Evolutionary conservation across 257 asterid genomes (phyloP), one percentile per base, ranked within the genome.

Genomic region (Agastache rugosa): DNA sequence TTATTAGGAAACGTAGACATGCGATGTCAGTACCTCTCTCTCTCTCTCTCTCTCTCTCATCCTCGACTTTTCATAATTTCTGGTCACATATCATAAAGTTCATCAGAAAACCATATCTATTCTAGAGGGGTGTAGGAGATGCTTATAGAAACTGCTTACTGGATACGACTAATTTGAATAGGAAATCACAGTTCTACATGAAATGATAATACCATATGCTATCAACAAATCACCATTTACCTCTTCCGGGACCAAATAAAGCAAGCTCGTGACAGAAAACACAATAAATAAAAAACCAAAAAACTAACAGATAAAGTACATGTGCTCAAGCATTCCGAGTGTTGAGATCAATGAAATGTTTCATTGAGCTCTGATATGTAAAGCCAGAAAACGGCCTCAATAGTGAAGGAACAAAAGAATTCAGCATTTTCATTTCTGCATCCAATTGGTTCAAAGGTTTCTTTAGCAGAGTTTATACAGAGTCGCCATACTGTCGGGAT

Each of bases 351-450:
- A 69, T 53, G n/a, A 47, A 60, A 66, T 42, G 23, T 60, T 64
- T 65, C 71, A 50, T n/a, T 47, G 11, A 44, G 63, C 44, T 47
- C 41, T 72, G 54, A 69, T 45, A 29, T 48, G 23, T 54, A 50
- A 63, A 71, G 55, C 60, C 39, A 16, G 16, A 42, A 72, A 63
- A 31, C 39, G 44, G 31, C 72, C 66, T 20, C 39, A 39, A 39
- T 17, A 11, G 35, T 9, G 51, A 72, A 56, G 76, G 51, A 64
- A 53, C 59, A 72, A 73, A 81, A 50, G 67, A 81, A 73, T 72
- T 65, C 82, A 68, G 51, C 82, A 73, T 73, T 47, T 74, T 56
- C 72, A 76, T 64, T 63, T 71, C 78, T 56, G 79, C 80, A 65
- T 71, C 77, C 78, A 47, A 59, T 72, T 51, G 58, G 77, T 61